Evolutionary conservation across 2,329 filamentous ascomycete genomes (phyloP), one percentile per base, ranked within the genome.

Genomic region (Myriosclerotinia duriaeana): DNA sequence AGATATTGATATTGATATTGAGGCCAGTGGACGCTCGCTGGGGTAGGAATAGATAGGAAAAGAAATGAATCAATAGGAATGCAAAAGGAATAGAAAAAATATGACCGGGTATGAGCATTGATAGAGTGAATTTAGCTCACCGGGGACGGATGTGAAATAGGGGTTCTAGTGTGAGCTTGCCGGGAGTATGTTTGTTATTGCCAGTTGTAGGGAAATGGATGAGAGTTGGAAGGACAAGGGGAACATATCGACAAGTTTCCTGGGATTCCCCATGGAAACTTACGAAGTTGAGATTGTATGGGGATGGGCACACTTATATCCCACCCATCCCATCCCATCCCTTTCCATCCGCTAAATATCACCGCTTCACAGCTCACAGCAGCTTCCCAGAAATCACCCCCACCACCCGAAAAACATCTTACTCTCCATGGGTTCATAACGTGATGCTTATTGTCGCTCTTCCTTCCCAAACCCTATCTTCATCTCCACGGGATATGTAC

Each of bases 401-500:
- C 44, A 20, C 15, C 20, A 46, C 20, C 5, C 6, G 44, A 26
- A 40, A 55, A 40, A 36, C 2, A 38, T 26, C 44, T 26, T 14
- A 26, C 17, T 26, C 20, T 20, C 48, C 14, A 50, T 60, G n/a
- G 4, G 34, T 38, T 40, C 58, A 50, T 60, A 26, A 50, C 4
- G 38, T 50, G 12, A 38, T 60, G 58, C 44, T 60, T 38, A 26
- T 38, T 50, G 20, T 60, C 36, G 58, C 44, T 38, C 8, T 22
- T 48, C 58, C 42, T 44, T 20, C 17, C 7, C 20, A 15, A 48
- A 26, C 42, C 48, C n/a, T 22, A 48, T 65, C 58, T 48, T 40
- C 53, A 30, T 58, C 38, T 55, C 52, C 54, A 12, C 42, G 62
- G 40, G 40, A 65, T 65, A 65, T 65, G 53, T 65, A 65, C 62